Conservation (phyloP, 148 eudicot species). For the Selenicereus undatus region DNA sequence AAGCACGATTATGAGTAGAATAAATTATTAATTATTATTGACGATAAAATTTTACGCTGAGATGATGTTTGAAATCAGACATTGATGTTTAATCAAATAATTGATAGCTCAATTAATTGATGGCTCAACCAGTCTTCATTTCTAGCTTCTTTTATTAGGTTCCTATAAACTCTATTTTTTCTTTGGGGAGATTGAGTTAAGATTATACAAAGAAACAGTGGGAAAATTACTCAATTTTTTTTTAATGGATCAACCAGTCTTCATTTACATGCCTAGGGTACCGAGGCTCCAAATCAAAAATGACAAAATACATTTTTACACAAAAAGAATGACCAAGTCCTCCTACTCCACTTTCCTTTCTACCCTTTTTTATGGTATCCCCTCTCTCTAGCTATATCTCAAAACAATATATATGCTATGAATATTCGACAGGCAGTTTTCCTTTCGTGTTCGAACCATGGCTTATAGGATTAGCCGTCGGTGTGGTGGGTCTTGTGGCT, state of each 20-base stretch:
- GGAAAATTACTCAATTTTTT: background rate
- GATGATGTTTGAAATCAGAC: no score
- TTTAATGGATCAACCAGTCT: background rate
- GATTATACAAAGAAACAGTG: no score
- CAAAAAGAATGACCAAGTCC: background rate
- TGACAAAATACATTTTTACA: background rate
- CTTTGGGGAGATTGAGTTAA: no score
- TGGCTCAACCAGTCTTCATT: no score
- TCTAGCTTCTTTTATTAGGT: no score
- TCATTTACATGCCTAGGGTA: constrained; percentile 11
- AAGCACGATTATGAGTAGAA: no score
- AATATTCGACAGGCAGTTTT: constrained; percentile 36
- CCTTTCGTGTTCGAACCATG: constrained; percentile 33
- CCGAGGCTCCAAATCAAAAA: background rate
- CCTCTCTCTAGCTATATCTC: background rate
- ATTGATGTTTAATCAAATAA: no score
- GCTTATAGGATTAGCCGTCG: constrained; percentile 14
- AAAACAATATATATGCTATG: background rate
- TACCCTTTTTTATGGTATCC: background rate
- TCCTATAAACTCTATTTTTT: no score
- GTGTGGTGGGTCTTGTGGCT: constrained; percentile 27
- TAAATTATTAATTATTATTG: no score
- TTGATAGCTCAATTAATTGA: no score
- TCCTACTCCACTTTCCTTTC: background rate
- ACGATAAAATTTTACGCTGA: no score